These are phyloP conservation scores for Phaseolus lunatus DNA, from an alignment of 306 rosid species.

Conservation along the genomic window DNA sequence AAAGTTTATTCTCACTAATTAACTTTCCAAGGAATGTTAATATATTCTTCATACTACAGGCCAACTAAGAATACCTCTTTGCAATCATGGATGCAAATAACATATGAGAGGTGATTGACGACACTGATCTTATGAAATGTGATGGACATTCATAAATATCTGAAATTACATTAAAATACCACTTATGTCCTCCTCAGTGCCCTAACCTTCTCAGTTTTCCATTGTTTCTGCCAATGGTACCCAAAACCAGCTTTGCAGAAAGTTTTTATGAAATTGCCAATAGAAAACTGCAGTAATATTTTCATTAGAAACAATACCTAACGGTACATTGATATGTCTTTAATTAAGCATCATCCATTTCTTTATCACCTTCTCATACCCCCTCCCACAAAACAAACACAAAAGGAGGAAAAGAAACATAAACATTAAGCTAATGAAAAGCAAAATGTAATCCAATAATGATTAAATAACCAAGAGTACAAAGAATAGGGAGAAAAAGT, in stretches of 20 bases:
- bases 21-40: not conserved
- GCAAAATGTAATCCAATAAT: not conserved
- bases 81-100: slow-evolving; percentile 25
- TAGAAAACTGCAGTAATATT: not conserved
- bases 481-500: not conserved
- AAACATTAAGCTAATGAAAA: slow-evolving; percentile 9
- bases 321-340: not conserved
- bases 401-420: slow-evolving; percentile 8
- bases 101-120: not conserved
- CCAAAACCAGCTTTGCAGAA: slow-evolving; percentile 9
- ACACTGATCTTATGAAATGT: not conserved
- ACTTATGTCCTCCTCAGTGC: not conserved
- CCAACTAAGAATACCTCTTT: not conserved
- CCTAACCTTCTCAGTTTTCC: slow-evolving; percentile 23
- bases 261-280: slow-evolving; percentile 9
- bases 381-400: slow-evolving; percentile 4
- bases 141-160: not conserved
- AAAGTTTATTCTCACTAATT: not conserved
- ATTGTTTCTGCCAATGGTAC: not conserved
- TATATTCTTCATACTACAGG: not conserved
- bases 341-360: slow-evolving; percentile 10
- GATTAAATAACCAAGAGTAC: slow-evolving; percentile 17
- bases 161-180: slow-evolving; percentile 15
- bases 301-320: slow-evolving; percentile 7
- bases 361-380: slow-evolving; percentile 17